Conservation (phyloP, 192 early-diverging fungal species). For the Linnemannia hyalina region DNA sequence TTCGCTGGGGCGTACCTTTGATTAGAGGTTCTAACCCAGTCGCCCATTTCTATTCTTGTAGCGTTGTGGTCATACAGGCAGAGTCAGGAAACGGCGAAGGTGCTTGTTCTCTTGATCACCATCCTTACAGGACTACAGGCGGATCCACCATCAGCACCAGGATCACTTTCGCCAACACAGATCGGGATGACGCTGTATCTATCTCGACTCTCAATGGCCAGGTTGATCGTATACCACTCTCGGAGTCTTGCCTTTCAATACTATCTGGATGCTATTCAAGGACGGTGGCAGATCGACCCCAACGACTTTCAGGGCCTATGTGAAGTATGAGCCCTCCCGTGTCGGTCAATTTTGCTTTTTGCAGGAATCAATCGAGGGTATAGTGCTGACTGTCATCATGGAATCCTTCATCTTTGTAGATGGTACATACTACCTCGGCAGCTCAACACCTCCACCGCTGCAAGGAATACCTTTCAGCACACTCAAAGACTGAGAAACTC, state of each 20-base stretch:
- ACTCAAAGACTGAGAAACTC: slow-evolving; percentile 44
- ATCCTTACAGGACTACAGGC: slow-evolving; percentile 31
- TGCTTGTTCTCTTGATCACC: slow-evolving; percentile 47
- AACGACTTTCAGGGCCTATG: slow-evolving; percentile 38
- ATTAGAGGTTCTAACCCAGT: background rate
- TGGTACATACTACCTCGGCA: slow-evolving; percentile 23
- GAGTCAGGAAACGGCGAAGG: slow-evolving; percentile 45
- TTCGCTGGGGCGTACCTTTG: background rate
- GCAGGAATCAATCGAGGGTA: no score
- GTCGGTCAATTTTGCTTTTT: background rate
- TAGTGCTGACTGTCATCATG: background rate
- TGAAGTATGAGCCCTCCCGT: slow-evolving; percentile 26
- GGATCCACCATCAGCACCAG: background rate
- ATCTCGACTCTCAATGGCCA: slow-evolving; percentile 55
- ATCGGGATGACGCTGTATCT: slow-evolving; percentile 54
- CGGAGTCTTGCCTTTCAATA: slow-evolving; percentile 22
- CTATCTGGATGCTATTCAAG: slow-evolving; percentile 56
- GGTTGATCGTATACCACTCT: slow-evolving; percentile 49
- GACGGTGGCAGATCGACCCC: slow-evolving; percentile 55
- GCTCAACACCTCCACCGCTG: slow-evolving; percentile 15
- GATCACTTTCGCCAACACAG: slow-evolving; percentile 43
- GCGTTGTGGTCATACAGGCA: slow-evolving; percentile 51
- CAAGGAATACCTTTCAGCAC: slow-evolving; percentile 5
- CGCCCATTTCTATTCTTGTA: background rate
- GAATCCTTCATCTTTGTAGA: slow-evolving; percentile 10